Conservation (phyloP, 1,139 yeast species). For the Pichia sp. region DNA sequence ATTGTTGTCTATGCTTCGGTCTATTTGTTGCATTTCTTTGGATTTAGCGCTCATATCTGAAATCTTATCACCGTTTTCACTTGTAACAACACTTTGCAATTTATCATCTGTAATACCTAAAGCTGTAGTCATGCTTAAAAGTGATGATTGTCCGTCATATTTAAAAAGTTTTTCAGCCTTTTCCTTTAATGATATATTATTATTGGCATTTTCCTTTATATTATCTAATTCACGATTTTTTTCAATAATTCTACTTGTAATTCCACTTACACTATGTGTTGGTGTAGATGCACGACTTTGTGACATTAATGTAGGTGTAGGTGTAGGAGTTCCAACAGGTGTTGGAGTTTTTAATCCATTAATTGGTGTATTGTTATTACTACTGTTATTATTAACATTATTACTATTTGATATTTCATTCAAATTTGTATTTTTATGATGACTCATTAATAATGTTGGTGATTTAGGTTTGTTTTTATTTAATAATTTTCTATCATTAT, state of each 20-base stretch:
- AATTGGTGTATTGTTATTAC: too few species aligned
- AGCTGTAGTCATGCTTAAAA: constrained; percentile 11
- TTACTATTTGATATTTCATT: not conserved
- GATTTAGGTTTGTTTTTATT: not conserved
- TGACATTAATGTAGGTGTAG: constrained; percentile 8
- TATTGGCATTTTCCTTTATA: not conserved
- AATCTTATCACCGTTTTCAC: not conserved
- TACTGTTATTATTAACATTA: not conserved
- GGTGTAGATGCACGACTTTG: constrained; percentile 8
- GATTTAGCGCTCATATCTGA: too few species aligned
- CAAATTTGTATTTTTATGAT: not conserved
- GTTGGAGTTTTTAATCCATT: not conserved
- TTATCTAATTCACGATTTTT: not conserved
- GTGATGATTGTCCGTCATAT: constrained; percentile 8
- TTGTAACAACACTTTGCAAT: not conserved
- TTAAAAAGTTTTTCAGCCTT: constrained; percentile 7
- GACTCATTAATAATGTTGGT: not conserved
- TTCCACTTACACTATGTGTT: not conserved
- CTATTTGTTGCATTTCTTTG: too few species aligned
- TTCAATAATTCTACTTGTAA: not conserved
- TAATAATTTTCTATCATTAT: not conserved
- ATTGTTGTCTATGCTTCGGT: too few species aligned
- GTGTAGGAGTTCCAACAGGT: constrained; percentile 1
- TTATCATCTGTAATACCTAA: constrained; percentile 7
- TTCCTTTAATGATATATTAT: not conserved